phyloP scores from a whole-genome alignment of 352 stramenopile species.

The Phytophthora podocarpi region DNA sequence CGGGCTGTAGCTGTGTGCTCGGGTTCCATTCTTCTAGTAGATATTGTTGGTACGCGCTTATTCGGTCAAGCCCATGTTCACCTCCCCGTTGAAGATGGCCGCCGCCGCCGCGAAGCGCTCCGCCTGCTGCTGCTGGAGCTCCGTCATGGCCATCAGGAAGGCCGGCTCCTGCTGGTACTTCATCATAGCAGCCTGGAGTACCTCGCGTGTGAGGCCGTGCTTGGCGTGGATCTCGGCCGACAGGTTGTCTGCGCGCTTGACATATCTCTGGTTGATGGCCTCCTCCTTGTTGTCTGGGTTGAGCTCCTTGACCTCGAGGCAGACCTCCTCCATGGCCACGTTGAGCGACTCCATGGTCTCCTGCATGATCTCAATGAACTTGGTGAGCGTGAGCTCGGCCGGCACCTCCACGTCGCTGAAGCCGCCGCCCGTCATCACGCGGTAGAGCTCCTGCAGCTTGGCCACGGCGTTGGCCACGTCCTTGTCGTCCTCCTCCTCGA shows the following conservation, averaged over 20 bases:
- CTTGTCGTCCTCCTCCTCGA: slow-evolving; percentile 88
- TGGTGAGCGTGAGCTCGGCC: slow-evolving; percentile 79
- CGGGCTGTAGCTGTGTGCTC: slow-evolving; percentile 20
- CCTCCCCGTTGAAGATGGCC: slow-evolving; percentile 88
- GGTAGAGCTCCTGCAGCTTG: slow-evolving; percentile 89
- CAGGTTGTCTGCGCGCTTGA: slow-evolving; percentile 85
- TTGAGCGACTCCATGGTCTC: slow-evolving; percentile 91
- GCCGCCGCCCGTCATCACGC: slow-evolving; percentile 85
- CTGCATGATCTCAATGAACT: slow-evolving; percentile 92
- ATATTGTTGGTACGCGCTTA: slow-evolving; percentile 50
- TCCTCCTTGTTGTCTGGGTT: slow-evolving; percentile 91
- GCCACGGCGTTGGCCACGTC: slow-evolving; percentile 82
- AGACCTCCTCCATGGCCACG: slow-evolving; percentile 89
- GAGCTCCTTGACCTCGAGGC: slow-evolving; percentile 87
- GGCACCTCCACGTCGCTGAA: slow-evolving; percentile 86
- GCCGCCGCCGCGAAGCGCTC: slow-evolving; percentile 83
- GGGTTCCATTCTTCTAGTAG: slow-evolving; percentile 48
- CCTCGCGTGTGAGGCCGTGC: slow-evolving; percentile 85
- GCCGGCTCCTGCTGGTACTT: slow-evolving; percentile 90
- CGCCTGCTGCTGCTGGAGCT: slow-evolving; percentile 87
- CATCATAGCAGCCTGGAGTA: slow-evolving; percentile 91
- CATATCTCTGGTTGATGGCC: slow-evolving; percentile 90
- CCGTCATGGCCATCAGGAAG: slow-evolving; percentile 88
- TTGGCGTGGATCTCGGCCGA: slow-evolving; percentile 89
- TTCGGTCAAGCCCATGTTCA: slow-evolving; percentile 88